Base-by-base conservation (phyloP, 1,284 basidiomycete species). In the Kwoniella shivajii region DNA sequence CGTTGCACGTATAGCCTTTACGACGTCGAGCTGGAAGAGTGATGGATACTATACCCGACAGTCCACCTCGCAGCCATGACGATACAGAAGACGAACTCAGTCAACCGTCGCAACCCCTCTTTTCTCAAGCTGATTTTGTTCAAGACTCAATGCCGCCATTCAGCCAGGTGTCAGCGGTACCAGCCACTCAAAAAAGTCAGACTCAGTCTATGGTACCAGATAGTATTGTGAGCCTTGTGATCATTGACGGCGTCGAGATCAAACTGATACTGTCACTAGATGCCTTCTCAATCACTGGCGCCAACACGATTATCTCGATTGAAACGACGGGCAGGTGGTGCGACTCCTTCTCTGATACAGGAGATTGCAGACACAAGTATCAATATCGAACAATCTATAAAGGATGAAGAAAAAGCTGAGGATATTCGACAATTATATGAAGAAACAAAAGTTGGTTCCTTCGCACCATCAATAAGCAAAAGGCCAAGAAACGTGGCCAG, bases 381-480 rank as follows among this genome's bases (percentile, higher is more conserved):
- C 33, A 48, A 60, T 27, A 31, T 53, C 34, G 62, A 63, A 31
- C 55, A 53, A 6, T 59, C 60, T 22, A 43, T 55, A 7, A 58
- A 68, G 56, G 57, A 62, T 22, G 61, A 70, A 51, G 67, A 72
- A 43, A 58, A 52, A 5, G 63, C 60, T n/a, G 60, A 60, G 6
- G 66, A 70, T 55, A 67, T 68, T 11, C 57, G 65, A 9, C 60
- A 69, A 52, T 53, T 76, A 34, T 76, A 76, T 45, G 72, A 74
- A 56, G 59, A 71, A 54, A 66, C 67, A 10, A 62, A 66, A 54
- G 56, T 66, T 24, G 53, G 64, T 42, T 24, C 51, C 36, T 30
- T 42, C 39, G 41, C 57, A 27, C 52, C 46, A 5, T 20, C 14
- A 6, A 22, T 34, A 16, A n/a, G 44, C 39, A 54, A 58, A 48